A percentile compares a stretch with the other conserved stretches of the same genome.
phyloP scores from a whole-genome alignment of 495 filamentous ascomycete genomes.

The Clohesyomyces aquaticus region DNA sequence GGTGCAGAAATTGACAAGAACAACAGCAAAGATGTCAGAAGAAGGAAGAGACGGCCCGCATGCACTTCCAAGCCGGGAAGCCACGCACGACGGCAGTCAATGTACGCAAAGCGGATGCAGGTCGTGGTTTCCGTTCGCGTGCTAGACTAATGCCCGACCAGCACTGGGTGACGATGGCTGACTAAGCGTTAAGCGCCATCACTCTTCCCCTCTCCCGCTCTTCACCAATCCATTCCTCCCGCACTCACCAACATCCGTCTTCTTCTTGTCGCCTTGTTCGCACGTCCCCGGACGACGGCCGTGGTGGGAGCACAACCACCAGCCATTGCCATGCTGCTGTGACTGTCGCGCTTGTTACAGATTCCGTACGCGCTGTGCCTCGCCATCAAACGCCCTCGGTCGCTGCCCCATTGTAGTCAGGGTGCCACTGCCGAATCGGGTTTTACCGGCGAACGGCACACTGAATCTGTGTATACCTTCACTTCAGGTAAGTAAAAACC shows the following conservation, averaged over 20 bases:
- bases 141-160: background rate
- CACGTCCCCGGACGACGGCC: background rate
- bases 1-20: constrained; percentile 1
- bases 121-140: background rate
- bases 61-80: constrained; percentile 11
- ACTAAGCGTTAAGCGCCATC: background rate
- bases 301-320: background rate
- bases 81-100: constrained; percentile 14
- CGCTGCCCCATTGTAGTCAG: too few species aligned
- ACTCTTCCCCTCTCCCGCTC: background rate
- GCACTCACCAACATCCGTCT: background rate
- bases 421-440: background rate
- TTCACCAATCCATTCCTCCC: background rate
- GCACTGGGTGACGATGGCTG: background rate
- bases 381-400: background rate
- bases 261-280: background rate
- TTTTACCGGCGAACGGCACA: too few species aligned
- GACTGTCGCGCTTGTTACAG: background rate
- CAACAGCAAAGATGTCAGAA: background rate
- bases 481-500: background rate
- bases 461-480: too few species aligned
- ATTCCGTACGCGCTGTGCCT: background rate
- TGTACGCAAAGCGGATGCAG: background rate
- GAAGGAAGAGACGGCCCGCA: background rate
- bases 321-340: background rate